Evolutionary conservation across 2,329 filamentous ascomycete genomes (phyloP), one percentile per base, ranked within the genome.

Genomic region (Myrmaecium sp.): DNA sequence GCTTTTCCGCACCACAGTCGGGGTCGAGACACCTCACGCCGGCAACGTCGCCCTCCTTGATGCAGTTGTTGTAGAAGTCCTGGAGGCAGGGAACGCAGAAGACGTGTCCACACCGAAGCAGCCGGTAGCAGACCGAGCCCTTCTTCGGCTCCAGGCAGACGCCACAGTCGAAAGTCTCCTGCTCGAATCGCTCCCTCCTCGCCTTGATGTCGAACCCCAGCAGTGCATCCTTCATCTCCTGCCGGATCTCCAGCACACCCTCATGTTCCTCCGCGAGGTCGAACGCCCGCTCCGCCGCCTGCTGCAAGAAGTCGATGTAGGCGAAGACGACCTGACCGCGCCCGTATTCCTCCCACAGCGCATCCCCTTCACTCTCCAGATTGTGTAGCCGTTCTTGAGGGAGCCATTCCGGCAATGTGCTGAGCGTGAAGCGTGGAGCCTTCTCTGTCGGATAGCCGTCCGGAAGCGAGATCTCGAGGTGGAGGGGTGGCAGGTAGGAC

Each of bases 131-230:
- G 7, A 61, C 66, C 0, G 58, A 53, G 2, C 89, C 89, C 47
- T 91, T 94, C 51, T 93, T 93, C 1, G 83, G 83, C 49, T 95
- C 86, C 24, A 94, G 54, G 45, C 84, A 94, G 25, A 95, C 66
- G 2, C 77, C 80, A 37, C 86, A 95, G 27, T 84, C 72, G 44
- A 89, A 94, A 0, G 81, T 92, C 39, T 75, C 77, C 37, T 70
- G 71, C 33, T 89, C 74, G 45, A 94, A 95, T 1, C 72, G 70
- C 13, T 69, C 68, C 29, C 69, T 68, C 43, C 76, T 77, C 5
- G 77, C 72, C 33, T 74, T 73, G 31, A 69, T 72, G 42, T 93
- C 78, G 40, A 79, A 82, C 36, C 83, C 77, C 22, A 93, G 51
- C 9, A 94, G 60, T 4, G 72, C 65, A 11, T 80, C 67, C 50